Base-by-base conservation (phyloP, 2,329 filamentous ascomycete genomes). In the Colletotrichum noveboracense region DNA sequence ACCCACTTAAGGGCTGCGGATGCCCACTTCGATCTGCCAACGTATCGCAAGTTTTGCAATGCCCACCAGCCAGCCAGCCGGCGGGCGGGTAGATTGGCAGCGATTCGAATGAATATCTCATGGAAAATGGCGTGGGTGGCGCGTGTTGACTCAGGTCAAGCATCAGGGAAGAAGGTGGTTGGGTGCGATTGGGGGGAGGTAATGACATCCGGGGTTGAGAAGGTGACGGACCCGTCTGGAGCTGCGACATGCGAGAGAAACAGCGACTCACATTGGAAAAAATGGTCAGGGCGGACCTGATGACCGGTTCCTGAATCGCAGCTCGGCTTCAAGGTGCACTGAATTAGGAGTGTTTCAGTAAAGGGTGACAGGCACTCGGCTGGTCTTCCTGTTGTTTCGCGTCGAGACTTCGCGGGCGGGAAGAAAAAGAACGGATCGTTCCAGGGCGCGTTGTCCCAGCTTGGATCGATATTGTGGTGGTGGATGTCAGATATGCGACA, bases 341-440 rank as follows among this genome's bases (percentile, higher is more conserved):
- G 61, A 55, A 43, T 21, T 64, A 36, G 30, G 28, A 61, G 48
- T 60, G 73, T 73, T 75, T 73, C 64, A 75, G 64, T 55, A 32
- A 48, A 52, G 65, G 34, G 26, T 34, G 55, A 26, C 70, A 73
- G 73, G 69, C 56, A 64, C 70, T 65, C 73, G 70, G 64, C 70
- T 75, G 56, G 26, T 48, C 64, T 68, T 75, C 68, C 70, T 68
- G 48, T 52, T 36, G 73, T 75, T 73, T 73, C 64, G 70, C 64
- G 56, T 48, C 58, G 58, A 65, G 55, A 48, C 61, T 48, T 48
- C 43, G 43, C 28, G 24, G 32, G 16, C 10, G 24, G 18, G 28
- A 48, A 60, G 58, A 38, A 65, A 58, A 43, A 32, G 38, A 67
- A 58, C 32, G 55, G 67, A 56, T 71, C 36, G 14, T 30, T 48